These are phyloP conservation scores for Aphanomyces astaci DNA, from an alignment of 352 stramenopile species.

Conservation along the genomic window DNA sequence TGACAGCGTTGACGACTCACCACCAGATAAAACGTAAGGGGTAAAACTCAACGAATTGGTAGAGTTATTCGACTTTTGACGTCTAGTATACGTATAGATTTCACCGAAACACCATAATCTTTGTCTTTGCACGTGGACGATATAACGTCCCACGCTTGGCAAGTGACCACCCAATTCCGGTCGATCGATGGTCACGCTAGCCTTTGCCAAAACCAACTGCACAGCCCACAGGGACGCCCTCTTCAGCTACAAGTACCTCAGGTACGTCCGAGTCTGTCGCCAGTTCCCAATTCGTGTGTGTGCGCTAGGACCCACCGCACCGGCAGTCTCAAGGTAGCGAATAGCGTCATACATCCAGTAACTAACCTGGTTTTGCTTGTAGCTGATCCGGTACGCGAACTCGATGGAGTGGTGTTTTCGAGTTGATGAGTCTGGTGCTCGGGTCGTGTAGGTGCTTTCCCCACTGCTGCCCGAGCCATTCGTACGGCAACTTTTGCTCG, in stretches of 20 bases:
- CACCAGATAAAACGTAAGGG: no score
- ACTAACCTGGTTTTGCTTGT: not conserved
- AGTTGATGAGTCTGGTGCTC: not conserved
- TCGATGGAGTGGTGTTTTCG: no score
- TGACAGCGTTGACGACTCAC: no score
- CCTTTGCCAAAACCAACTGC: not conserved
- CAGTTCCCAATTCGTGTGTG: not conserved
- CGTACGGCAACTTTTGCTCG: slow-evolving; percentile 16
- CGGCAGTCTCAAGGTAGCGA: slow-evolving; percentile 11
- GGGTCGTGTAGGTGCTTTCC: slow-evolving; percentile 24
- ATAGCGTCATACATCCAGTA: not conserved
- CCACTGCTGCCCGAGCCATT: slow-evolving; percentile 18
- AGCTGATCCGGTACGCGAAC: slow-evolving; percentile 18
- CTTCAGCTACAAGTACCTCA: slow-evolving; percentile 14
- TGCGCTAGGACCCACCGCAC: slow-evolving; percentile 1
- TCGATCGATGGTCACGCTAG: not conserved
- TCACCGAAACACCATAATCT: no score
- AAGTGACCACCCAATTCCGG: no score
- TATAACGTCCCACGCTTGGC: no score
- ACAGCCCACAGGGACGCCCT: not conserved
- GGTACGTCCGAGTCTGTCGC: not conserved
- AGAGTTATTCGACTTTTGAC: no score
- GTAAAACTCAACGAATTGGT: no score
- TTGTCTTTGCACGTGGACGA: no score
- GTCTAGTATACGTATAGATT: no score